phyloP scores from a whole-genome alignment of 1,284 basidiomycete species.

The Ustilago shanxiensis region DNA sequence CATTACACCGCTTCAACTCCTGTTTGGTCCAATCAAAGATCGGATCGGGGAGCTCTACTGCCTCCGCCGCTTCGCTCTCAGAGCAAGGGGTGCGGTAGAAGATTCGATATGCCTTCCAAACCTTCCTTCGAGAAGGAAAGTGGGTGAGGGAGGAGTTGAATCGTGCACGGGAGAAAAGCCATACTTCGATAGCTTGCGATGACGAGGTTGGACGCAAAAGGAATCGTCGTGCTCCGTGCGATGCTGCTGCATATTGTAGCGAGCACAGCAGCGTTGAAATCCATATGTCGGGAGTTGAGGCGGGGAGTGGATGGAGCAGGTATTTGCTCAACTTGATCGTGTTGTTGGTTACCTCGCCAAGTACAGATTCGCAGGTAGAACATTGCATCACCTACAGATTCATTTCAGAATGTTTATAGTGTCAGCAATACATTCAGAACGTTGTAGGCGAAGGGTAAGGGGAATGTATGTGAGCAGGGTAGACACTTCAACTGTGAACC shows the following conservation, averaged over 20 bases:
- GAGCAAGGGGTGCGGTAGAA: constrained; percentile 11
- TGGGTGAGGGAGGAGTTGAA: constrained; percentile 24
- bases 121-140: not conserved
- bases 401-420: not conserved
- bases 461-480: constrained; percentile 38
- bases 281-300: constrained; percentile 7
- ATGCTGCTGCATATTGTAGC: constrained; percentile 22
- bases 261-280: constrained; percentile 7
- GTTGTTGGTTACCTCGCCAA: constrained; percentile 14
- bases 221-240: constrained; percentile 32
- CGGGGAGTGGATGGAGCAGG: not conserved
- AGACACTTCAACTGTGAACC: constrained; percentile 27
- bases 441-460: no score
- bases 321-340: constrained; percentile 32
- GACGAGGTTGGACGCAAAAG: constrained; percentile 3
- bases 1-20: constrained; percentile 9
- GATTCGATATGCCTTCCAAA: constrained; percentile 23
- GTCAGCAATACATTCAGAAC: constrained; percentile 1
- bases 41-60: constrained; percentile 1
- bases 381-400: constrained; percentile 11
- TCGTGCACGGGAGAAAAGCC: constrained; percentile 32
- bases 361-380: not conserved
- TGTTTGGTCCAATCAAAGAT: constrained; percentile 7
- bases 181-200: constrained; percentile 7
- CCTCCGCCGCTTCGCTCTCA: not conserved